Evolutionary conservation across 73 alveolate species (phyloP).

Genomic region (Symbiodinium pilosum): DNA sequence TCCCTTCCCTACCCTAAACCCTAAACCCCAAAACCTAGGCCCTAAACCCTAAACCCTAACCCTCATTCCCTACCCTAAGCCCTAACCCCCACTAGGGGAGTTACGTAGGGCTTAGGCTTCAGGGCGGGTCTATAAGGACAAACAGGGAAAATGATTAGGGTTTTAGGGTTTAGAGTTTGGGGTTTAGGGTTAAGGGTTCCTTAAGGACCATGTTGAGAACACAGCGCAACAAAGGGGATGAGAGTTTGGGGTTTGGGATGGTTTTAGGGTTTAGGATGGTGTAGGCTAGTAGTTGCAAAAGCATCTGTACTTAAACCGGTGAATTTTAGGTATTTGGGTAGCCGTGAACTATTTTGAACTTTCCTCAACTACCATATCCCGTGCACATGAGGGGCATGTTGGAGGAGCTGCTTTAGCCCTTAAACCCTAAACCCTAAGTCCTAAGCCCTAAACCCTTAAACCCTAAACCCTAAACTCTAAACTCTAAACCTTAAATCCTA

Average conservation of each 20-base stretch:
- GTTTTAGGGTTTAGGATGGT: not conserved
- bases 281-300: not conserved
- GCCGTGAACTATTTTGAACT: too few relatives aligned
- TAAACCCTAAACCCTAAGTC: not conserved
- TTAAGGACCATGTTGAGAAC: not conserved
- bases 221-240: not conserved
- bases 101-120: not conserved
- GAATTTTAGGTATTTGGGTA: too few relatives aligned
- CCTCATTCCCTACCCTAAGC: too few relatives aligned
- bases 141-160: too few relatives aligned
- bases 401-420: not conserved
- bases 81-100: not conserved
- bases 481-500: too few relatives aligned
- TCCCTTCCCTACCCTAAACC: not conserved
- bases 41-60: not conserved
- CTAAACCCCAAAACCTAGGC: not conserved
- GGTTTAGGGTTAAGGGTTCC: too few relatives aligned
- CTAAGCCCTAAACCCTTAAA: not conserved
- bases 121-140: too few relatives aligned
- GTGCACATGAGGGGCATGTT: not conserved
- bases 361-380: not conserved
- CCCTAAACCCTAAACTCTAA: too few relatives aligned
- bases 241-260: not conserved
- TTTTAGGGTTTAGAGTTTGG: too few relatives aligned
- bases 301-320: not conserved